Base-by-base conservation (phyloP, 2,329 filamentous ascomycete genomes). In the Anthostomella pinea region DNA sequence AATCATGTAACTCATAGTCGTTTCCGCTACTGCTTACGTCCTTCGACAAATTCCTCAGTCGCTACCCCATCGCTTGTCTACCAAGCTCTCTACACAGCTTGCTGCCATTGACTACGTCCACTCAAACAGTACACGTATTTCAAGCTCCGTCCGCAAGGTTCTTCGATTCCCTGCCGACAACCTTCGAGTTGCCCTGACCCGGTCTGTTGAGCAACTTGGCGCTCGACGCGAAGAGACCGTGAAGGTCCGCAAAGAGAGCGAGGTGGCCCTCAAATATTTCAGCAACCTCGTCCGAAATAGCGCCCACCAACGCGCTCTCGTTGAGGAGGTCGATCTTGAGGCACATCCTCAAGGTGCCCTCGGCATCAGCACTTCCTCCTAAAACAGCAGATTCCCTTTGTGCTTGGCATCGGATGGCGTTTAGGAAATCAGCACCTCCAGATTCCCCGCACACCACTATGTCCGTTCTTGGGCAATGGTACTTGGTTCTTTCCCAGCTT, bases 191-290 rank as follows among this genome's bases (percentile, higher is more conserved):
- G 83, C 85, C 34, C 76, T 98, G 19, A 85, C 94, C 53, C 82
- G 85, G 35, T 88, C 82, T 18, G 83, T 96, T 30, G 89, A 97
- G 65, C 82, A 93, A 52, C 78, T 97, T 8, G 82, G 79, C 43
- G 68, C 72, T 38, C 84, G 86, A 59, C 83, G 85, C 51, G 85
- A 93, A 50, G 86, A 95, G 58, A 93, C 88, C 7, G 73, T 78
- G 57, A 94, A 93, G 68, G 76, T 87, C 43, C 83, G 83, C 62
- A 72, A 70, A 21, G 91, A 97, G 66, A 93, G 87, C 57, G 85
- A 94, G 58, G 81, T 87, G 20, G 93, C 93, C 6, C 72, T 79
- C 49, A 94, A 91, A 64, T 97, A 95, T 68, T 98, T 98, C 62
- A 70, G 79, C 34, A 93, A 94, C 55, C 74, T 98, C 13, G 81